Evolutionary conservation across 1,284 basidiomycete genomes (phyloP).

Genomic region (Ustilago curta): DNA sequence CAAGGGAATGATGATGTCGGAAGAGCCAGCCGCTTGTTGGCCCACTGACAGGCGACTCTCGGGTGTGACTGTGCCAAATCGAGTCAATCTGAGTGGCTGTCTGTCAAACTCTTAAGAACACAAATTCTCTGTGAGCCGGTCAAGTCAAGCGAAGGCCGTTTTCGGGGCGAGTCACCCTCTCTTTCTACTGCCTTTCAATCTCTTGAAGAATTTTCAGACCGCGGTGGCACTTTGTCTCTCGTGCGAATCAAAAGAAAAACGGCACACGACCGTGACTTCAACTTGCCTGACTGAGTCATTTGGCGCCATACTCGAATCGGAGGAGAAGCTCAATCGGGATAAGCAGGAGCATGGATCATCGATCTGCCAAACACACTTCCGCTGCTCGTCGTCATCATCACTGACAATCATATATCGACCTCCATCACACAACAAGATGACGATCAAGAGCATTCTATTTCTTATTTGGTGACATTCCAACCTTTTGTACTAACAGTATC

Average conservation of each 20-base stretch:
- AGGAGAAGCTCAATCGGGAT: too few species aligned
- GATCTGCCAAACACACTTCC: background rate
- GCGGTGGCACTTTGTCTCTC: background rate
- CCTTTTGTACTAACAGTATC: background rate
- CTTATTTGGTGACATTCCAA: background rate
- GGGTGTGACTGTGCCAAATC: background rate
- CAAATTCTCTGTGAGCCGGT: background rate
- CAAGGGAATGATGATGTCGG: background rate
- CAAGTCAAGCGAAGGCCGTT: background rate
- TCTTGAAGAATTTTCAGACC: constrained; percentile 1
- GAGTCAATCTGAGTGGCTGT: constrained; percentile 11
- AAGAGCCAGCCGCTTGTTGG: too few species aligned
- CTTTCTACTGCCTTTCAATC: too few species aligned
- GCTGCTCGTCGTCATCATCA: background rate
- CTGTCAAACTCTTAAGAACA: background rate
- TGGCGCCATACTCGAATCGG: background rate
- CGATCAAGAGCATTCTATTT: background rate
- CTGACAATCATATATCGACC: background rate
- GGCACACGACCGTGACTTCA: background rate
- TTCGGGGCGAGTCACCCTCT: constrained; percentile 8
- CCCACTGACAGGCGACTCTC: too few species aligned
- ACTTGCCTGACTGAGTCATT: constrained; percentile 6
- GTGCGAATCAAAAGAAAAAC: background rate
- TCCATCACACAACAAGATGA: background rate
- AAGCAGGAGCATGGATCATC: background rate